Percentiles rank a stretch among this genome's conserved stretches.
Conservation (phyloP, 805 yeast species). For the Ogataea populi-albae region DNA sequence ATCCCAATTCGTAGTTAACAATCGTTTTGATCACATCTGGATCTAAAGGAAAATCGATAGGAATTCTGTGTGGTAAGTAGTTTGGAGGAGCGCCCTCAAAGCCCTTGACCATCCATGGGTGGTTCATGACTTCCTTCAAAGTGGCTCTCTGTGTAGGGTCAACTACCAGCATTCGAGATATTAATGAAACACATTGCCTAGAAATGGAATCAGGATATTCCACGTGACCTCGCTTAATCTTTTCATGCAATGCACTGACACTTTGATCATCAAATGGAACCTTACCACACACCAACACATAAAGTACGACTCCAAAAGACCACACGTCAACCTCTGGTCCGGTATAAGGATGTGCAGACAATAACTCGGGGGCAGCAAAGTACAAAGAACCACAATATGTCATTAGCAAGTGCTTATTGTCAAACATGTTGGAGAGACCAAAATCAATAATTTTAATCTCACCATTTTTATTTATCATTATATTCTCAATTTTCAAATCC, state of each 20-base stretch:
- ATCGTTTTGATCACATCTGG: slow-evolving; percentile 67
- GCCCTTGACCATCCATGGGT: slow-evolving; percentile 95
- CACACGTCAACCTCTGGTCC: slow-evolving; percentile 99
- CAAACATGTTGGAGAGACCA: slow-evolving; percentile 86
- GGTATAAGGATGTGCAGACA: slow-evolving; percentile 85
- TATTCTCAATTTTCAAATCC: slow-evolving; percentile 93
- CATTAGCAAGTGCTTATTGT: slow-evolving; percentile 66
- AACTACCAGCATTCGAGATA: slow-evolving; percentile 89
- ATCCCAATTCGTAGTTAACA: slow-evolving; percentile 74
- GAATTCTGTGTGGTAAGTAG: slow-evolving; percentile 74
- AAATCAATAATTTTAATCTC: slow-evolving; percentile 95
- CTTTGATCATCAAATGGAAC: slow-evolving; percentile 97
- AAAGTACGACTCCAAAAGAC: slow-evolving; percentile 96
- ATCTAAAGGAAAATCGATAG: slow-evolving; percentile 69
- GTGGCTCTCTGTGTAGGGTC: slow-evolving; percentile 80
- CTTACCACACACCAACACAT: slow-evolving; percentile 94
- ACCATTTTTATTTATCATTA: slow-evolving; percentile 89
- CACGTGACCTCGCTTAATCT: slow-evolving; percentile 87
- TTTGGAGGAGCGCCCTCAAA: slow-evolving; percentile 70
- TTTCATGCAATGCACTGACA: slow-evolving; percentile 87
- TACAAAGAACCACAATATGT: slow-evolving; percentile 97
- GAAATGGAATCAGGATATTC: slow-evolving; percentile 86
- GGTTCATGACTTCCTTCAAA: slow-evolving; percentile 72
- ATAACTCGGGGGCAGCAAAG: slow-evolving; percentile 96
- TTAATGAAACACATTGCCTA: slow-evolving; percentile 71